Percentiles rank a stretch among this genome's conserved stretches.
Conservation (phyloP, 345 rosid genomes). For the Geranium brycei region DNA sequence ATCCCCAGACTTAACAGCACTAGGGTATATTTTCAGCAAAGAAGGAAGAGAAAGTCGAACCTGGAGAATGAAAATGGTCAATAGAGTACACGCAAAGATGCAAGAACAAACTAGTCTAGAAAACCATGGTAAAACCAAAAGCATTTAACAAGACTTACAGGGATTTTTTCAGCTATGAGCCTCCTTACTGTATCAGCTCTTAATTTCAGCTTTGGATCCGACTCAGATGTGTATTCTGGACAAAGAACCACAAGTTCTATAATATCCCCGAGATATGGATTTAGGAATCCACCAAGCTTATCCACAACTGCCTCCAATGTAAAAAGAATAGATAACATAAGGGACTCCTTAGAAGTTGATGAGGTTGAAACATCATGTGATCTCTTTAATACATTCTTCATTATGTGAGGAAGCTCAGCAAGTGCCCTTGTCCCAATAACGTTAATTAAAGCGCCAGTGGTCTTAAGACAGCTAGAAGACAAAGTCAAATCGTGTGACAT, state of each 20-base stretch:
- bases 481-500: constrained; percentile 39
- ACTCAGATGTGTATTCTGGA: constrained; percentile 43
- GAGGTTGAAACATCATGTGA: constrained; percentile 23
- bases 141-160: constrained; percentile 37
- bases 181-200: constrained; percentile 55
- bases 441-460: constrained; percentile 62
- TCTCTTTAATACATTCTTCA: constrained; percentile 45
- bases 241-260: constrained; percentile 46
- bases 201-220: constrained; percentile 48
- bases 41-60: constrained; percentile 78
- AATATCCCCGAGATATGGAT: constrained; percentile 73
- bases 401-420: constrained; percentile 54
- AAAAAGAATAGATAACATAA: constrained; percentile 55
- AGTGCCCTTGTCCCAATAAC: constrained; percentile 84
- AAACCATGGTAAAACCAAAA: background rate
- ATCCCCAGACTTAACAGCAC: constrained; percentile 62
- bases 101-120: background rate
- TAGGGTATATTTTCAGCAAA: constrained; percentile 47
- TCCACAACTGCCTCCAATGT: constrained; percentile 74
- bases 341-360: constrained; percentile 20
- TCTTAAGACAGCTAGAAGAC: constrained; percentile 66
- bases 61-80: constrained; percentile 21
- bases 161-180: constrained; percentile 60
- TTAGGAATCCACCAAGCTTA: constrained; percentile 83
- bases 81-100: no score